Evolutionary conservation across 257 asterid genomes (phyloP).

Genomic region (Hygrophila difformis): DNA sequence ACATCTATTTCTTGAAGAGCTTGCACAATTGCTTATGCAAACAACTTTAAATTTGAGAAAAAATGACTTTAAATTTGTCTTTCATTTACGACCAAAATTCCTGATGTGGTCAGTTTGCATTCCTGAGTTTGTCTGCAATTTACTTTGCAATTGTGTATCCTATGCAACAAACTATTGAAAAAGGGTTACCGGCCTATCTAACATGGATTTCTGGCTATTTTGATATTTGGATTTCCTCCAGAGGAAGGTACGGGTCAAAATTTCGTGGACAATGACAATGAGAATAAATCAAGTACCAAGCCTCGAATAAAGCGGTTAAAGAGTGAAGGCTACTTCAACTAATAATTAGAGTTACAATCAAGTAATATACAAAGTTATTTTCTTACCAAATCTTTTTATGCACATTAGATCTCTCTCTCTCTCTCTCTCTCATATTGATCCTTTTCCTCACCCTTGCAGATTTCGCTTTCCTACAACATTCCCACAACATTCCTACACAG

Average conservation of each 20-base stretch:
- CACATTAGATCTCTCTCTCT: conserved; percentile 1
- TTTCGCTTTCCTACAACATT: no score
- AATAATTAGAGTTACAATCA: conserved; percentile 14
- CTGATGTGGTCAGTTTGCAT: no score
- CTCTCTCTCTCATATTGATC: no score
- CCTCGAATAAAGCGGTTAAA: conserved; percentile 23
- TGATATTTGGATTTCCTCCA: conserved; percentile 16
- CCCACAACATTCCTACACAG: no score
- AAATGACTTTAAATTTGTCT: no score
- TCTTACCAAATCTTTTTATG: neutral
- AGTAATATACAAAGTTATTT: conserved; percentile 9
- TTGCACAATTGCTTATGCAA: no score
- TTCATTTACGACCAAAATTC: no score
- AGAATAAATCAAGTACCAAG: conserved; percentile 2
- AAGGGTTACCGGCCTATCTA: neutral
- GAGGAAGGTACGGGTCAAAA: conserved; percentile 42
- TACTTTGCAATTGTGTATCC: neutral
- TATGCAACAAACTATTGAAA: neutral
- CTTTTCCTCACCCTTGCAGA: no score
- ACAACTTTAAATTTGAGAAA: no score
- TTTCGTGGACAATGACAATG: conserved; percentile 23
- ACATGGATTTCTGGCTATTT: conserved; percentile 4
- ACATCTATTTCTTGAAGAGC: no score
- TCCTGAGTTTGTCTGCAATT: no score
- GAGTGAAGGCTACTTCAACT: conserved; percentile 16